Evolutionary conservation across 2,329 filamentous ascomycete species (phyloP).

Genomic region (Pleurostoma richardsiae): DNA sequence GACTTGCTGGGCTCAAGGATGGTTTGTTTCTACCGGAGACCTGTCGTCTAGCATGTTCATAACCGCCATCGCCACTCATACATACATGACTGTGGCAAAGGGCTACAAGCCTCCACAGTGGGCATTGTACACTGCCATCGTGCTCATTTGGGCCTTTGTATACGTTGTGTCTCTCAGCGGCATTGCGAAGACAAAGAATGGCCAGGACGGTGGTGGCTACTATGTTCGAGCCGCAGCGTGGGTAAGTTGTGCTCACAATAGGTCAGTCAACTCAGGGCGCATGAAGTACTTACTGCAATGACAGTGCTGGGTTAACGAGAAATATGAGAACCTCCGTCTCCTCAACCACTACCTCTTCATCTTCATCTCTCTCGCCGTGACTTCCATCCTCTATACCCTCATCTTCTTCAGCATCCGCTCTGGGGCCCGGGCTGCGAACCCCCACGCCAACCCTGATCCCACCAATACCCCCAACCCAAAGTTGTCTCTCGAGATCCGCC

Average conservation of each 20-base stretch:
- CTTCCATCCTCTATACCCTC: slow-evolving; percentile 27
- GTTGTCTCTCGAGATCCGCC: neutral
- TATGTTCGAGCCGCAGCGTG: slow-evolving; percentile 52
- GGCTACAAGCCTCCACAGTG: slow-evolving; percentile 38
- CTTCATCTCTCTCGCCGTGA: slow-evolving; percentile 32
- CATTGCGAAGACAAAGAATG: slow-evolving; percentile 16
- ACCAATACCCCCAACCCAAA: slow-evolving; percentile 3
- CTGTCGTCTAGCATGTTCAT: slow-evolving; percentile 54
- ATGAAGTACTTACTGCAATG: neutral
- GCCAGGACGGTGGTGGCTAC: slow-evolving; percentile 21
- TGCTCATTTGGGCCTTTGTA: slow-evolving; percentile 42
- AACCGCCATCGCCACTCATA: slow-evolving; percentile 51
- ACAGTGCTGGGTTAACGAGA: slow-evolving; percentile 57
- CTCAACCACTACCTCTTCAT: slow-evolving; percentile 61
- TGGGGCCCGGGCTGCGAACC: neutral
- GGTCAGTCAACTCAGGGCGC: too few relatives aligned
- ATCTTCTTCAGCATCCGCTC: slow-evolving; percentile 27
- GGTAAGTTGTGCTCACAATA: slow-evolving; percentile 20
- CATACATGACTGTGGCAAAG: slow-evolving; percentile 47
- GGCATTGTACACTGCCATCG: slow-evolving; percentile 35
- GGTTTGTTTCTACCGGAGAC: slow-evolving; percentile 54
- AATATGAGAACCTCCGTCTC: slow-evolving; percentile 47
- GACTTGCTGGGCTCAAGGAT: slow-evolving; percentile 50
- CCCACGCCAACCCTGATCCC: neutral
- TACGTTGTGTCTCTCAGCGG: slow-evolving; percentile 40